Conservation (phyloP, 108 stramenopile species). For the Nitzschia sp. region DNA sequence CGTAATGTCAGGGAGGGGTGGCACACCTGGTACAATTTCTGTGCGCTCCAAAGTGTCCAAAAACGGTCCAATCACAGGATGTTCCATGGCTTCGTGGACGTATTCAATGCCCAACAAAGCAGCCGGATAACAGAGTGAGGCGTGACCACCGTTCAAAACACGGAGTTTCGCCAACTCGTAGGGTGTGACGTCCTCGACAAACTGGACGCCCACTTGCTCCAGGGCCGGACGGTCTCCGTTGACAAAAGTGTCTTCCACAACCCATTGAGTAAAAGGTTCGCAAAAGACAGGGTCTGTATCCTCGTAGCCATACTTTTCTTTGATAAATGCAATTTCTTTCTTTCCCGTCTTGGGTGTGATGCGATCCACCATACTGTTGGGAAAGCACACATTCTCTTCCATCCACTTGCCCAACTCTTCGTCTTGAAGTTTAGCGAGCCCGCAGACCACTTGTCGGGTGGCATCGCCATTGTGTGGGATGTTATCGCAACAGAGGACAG, state of each 20-base stretch:
- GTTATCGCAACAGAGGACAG: conserved; percentile 62
- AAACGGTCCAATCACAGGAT: conserved; percentile 15
- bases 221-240: conserved; percentile 38
- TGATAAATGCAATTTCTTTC: conserved; percentile 26
- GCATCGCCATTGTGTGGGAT: conserved; percentile 53
- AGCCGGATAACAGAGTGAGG: conserved; percentile 43
- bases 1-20: conserved; percentile 51
- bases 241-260: conserved; percentile 56
- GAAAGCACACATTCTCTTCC: conserved; percentile 47
- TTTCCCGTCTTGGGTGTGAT: conserved; percentile 51
- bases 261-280: conserved; percentile 59
- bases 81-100: conserved; percentile 31
- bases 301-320: conserved; percentile 34
- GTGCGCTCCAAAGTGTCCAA: conserved; percentile 15
- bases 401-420: conserved; percentile 44
- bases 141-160: conserved; percentile 56
- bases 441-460: conserved; percentile 3
- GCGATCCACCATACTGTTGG: conserved; percentile 69
- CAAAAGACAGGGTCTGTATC: conserved; percentile 57
- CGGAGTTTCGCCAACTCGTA: conserved; percentile 64
- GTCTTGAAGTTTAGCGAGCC: conserved; percentile 13
- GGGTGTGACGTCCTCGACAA: conserved; percentile 49
- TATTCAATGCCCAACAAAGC: conserved; percentile 40
- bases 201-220: conserved; percentile 40
- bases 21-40: conserved; percentile 48